A percentile compares a stretch with the other conserved stretches of the same genome.
phyloP scores from a whole-genome alignment of 208 protist genomes.

The Trypanosoma conorhini region DNA sequence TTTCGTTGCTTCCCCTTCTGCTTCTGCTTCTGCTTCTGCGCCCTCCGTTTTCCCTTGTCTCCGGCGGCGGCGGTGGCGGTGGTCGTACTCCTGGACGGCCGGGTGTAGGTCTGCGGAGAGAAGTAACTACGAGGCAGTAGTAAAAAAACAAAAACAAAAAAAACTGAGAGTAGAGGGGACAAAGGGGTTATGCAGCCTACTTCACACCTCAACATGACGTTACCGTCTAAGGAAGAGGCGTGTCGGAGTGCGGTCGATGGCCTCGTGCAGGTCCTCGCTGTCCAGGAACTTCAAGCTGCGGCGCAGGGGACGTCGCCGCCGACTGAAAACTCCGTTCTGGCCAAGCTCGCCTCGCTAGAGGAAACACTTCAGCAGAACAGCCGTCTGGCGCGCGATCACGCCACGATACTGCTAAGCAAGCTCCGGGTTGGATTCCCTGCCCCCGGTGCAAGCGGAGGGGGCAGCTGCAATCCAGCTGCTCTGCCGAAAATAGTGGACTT shows the following conservation, averaged over 20 bases:
- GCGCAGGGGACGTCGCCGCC: not conserved
- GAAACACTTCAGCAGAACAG: slow-evolving; percentile 8
- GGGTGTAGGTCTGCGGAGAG: not conserved
- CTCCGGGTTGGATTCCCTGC: not conserved
- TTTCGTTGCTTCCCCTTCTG: not conserved
- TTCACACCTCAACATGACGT: not conserved
- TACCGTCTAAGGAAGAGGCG: slow-evolving; percentile 5
- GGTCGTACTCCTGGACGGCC: not conserved
- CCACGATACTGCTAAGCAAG: slow-evolving; percentile 9
- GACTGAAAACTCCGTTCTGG: not conserved
- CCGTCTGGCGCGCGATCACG: slow-evolving; percentile 17
- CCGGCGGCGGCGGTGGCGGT: not conserved
- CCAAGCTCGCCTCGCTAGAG: not conserved
- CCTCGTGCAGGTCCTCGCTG: slow-evolving; percentile 10
- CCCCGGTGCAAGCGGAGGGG: not conserved
- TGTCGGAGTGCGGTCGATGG: slow-evolving; percentile 13
- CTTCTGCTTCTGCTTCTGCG: not conserved
- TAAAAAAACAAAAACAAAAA: not conserved
- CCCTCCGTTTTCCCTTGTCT: not conserved
- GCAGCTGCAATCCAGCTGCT: not conserved
- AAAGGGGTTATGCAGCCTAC: not conserved
- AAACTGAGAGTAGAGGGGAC: not conserved
- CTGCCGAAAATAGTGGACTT: slow-evolving; percentile 13
- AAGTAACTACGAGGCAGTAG: not conserved
- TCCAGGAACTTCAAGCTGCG: slow-evolving; percentile 12